Base-by-base conservation (phyloP, 2,329 filamentous ascomycete genomes). In the Colletotrichum sp. region DNA sequence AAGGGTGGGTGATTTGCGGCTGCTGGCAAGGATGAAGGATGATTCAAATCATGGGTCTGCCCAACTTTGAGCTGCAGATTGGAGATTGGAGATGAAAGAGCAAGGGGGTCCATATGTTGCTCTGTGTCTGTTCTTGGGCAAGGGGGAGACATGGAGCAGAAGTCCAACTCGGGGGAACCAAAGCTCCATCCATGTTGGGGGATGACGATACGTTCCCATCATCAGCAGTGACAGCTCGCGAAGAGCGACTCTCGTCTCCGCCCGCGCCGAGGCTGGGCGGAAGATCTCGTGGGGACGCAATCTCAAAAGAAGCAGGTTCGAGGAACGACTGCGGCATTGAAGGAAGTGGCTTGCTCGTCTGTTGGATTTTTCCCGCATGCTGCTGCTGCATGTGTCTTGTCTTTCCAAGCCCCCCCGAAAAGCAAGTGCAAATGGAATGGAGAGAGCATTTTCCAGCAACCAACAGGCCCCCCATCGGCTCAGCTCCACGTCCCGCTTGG, bases 261-360 rank as follows among this genome's bases (percentile, higher is more conserved):
- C 57, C 58, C 43, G 21, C 54, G 59, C 51, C 61, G 36, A 73
- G 67, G 51, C 59, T 66, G 33, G 54, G 61, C 67, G 47, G 36
- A 73, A 31, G 59, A 70, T 70, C 54, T 59, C 54, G 54, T 70
- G 70, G 66, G 47, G 31, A 70, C 51, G 67, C 34, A 70, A 70
- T 66, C 54, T 66, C 11, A 73, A 31, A 36, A 61, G 38, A 70
- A 59, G 51, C 59, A 57, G 51, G 33, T 24, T 62, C 33, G 15
- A 34, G 16, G 33, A n/a, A n/a, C 24, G 47, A 38, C 9, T 29
- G 61, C 47, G 24, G 54, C n/a, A 36, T 36, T 47, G 55, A 57
- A 68, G 57, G 66, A 64, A 36, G 70, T 54, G 70, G 34, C 70
- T 58, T 27, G 16, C 7, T 55, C 33, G 57, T 61, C 33, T 21